Conservation (phyloP, 352 stramenopile species). For the Globisporangium echinulatum region DNA sequence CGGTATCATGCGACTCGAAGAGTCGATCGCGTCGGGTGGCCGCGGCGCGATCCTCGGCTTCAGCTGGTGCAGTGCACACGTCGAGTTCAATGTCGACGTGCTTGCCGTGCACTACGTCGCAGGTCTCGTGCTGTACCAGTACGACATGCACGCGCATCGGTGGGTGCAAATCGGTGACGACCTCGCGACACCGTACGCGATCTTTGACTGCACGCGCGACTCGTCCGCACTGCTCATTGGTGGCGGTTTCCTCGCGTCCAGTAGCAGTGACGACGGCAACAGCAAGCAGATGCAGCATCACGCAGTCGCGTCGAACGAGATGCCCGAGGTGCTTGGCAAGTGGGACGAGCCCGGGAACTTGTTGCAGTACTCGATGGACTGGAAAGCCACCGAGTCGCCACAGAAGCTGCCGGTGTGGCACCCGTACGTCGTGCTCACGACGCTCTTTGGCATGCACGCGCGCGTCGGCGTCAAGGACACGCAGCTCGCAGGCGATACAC, state of each 20-base stretch:
- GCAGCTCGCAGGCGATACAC: slow-evolving; percentile 51
- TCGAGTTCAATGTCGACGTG: slow-evolving; percentile 81
- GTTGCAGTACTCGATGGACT: slow-evolving; percentile 69
- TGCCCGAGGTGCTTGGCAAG: slow-evolving; percentile 70
- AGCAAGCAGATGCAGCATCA: background rate
- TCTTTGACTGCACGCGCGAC: slow-evolving; percentile 81
- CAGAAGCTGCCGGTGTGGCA: slow-evolving; percentile 83
- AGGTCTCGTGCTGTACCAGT: slow-evolving; percentile 72
- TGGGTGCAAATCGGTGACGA: slow-evolving; percentile 63
- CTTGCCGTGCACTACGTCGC: slow-evolving; percentile 68
- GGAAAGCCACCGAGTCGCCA: slow-evolving; percentile 57
- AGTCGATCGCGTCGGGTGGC: slow-evolving; percentile 47
- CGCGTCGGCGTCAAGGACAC: slow-evolving; percentile 76
- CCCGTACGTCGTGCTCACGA: slow-evolving; percentile 78
- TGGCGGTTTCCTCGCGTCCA: slow-evolving; percentile 25
- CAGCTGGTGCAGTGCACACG: slow-evolving; percentile 73
- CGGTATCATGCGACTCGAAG: slow-evolving; percentile 68
- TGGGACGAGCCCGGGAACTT: slow-evolving; percentile 74
- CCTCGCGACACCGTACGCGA: slow-evolving; percentile 37
- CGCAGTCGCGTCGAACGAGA: slow-evolving; percentile 50
- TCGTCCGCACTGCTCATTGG: slow-evolving; percentile 74
- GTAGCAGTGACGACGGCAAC: background rate
- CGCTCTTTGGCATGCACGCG: slow-evolving; percentile 79
- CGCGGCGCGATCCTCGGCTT: slow-evolving; percentile 61
- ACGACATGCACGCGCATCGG: slow-evolving; percentile 48